Conservation (phyloP, 495 filamentous ascomycete species). For the Opeltia flavorubescens region DNA sequence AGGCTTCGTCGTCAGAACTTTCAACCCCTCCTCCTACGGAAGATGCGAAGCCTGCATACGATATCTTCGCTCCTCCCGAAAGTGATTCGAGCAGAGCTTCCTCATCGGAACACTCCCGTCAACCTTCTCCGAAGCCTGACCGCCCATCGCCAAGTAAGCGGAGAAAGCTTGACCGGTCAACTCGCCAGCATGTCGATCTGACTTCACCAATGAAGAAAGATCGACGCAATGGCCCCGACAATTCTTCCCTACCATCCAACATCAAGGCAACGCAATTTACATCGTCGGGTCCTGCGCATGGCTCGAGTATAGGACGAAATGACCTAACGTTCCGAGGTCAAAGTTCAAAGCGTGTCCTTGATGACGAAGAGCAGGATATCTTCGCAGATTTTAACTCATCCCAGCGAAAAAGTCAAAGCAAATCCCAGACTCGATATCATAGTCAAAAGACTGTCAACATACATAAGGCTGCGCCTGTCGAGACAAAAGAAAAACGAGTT, state of each 20-base stretch:
- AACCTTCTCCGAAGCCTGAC: background rate
- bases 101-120: background rate
- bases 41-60: background rate
- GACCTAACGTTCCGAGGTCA: too few species aligned
- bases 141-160: background rate
- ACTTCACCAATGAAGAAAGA: background rate
- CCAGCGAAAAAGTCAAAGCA: too few species aligned
- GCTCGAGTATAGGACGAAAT: too few species aligned
- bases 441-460: background rate
- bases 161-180: background rate
- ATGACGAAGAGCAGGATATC: too few species aligned
- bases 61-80: background rate
- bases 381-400: background rate
- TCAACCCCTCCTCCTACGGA: background rate
- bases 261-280: too few species aligned
- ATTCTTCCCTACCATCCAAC: too few species aligned
- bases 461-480: background rate
- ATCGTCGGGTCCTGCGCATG: too few species aligned
- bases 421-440: background rate
- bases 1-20: background rate
- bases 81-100: background rate
- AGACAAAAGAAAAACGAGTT: too few species aligned
- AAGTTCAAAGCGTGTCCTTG: too few species aligned
- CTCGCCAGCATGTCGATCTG: background rate
- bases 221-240: too few species aligned